phyloP scores from a whole-genome alignment of 164 flowering plant species.

The Platanus orientalis region DNA sequence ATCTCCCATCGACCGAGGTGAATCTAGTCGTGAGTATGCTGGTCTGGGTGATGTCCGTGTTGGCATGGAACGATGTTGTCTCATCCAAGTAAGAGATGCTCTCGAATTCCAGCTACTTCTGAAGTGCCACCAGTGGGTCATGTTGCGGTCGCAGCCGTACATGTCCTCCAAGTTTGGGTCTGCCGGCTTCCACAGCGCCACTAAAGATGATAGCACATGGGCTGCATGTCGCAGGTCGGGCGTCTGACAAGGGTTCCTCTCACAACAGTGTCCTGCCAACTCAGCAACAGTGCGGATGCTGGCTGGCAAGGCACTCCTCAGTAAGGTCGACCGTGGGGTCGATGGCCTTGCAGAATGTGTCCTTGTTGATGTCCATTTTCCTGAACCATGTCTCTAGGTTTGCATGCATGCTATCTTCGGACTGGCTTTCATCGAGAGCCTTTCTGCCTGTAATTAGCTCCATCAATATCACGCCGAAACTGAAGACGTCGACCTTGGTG shows the following conservation, averaged over 20 bases:
- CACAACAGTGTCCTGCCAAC: slow-evolving; percentile 78
- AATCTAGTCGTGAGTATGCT: slow-evolving; percentile 74
- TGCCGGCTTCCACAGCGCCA: slow-evolving; percentile 63
- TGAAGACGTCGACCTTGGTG: slow-evolving; percentile 68
- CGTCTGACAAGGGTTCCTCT: slow-evolving; percentile 69
- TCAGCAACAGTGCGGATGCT: slow-evolving; percentile 66
- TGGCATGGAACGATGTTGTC: slow-evolving; percentile 43
- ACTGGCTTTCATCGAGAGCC: slow-evolving; percentile 66
- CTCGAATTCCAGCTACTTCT: slow-evolving; percentile 78
- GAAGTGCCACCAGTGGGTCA: slow-evolving; percentile 61
- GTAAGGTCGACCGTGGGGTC: slow-evolving; percentile 52
- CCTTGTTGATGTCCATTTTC: slow-evolving; percentile 63
- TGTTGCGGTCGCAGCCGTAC: slow-evolving; percentile 58
- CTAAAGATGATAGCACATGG: slow-evolving; percentile 66
- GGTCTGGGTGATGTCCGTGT: slow-evolving; percentile 80
- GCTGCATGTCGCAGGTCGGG: slow-evolving; percentile 83
- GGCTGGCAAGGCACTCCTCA: slow-evolving; percentile 56
- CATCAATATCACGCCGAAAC: slow-evolving; percentile 77
- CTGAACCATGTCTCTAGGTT: slow-evolving; percentile 76
- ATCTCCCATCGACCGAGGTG: slow-evolving; percentile 91
- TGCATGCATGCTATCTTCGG: slow-evolving; percentile 84
- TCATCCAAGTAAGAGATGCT: slow-evolving; percentile 38
- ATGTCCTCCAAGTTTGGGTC: slow-evolving; percentile 54
- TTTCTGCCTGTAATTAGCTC: slow-evolving; percentile 67
- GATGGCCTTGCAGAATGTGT: slow-evolving; percentile 53